phyloP scores from a whole-genome alignment of 495 filamentous ascomycete genomes.

The Staphylotrichum tortipilum region DNA sequence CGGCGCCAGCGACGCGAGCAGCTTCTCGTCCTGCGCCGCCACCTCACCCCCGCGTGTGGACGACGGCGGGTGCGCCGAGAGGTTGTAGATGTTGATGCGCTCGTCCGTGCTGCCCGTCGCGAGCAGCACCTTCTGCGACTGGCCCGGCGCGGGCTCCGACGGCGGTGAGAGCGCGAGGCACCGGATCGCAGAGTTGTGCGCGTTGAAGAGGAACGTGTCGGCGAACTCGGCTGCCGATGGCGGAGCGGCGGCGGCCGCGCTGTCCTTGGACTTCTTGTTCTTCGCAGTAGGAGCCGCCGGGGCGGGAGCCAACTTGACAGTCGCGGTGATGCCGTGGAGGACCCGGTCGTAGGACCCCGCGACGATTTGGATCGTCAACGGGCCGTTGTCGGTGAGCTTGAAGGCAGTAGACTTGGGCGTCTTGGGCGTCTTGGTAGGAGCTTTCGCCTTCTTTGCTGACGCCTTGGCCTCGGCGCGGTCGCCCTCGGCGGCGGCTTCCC shows the following conservation, averaged over 20 bases:
- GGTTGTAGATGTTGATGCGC: conserved; percentile 85
- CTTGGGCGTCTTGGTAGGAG: neutral
- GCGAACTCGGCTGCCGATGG: conserved; percentile 55
- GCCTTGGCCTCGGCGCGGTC: conserved; percentile 12
- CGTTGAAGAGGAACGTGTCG: conserved; percentile 93
- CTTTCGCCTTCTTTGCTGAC: conserved; percentile 35
- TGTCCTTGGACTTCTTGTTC: conserved; percentile 13
- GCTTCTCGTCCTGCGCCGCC: conserved; percentile 29
- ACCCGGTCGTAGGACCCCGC: conserved; percentile 92
- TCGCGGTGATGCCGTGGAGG: conserved; percentile 82
- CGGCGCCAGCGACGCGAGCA: conserved; percentile 52
- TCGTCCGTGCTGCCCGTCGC: conserved; percentile 89
- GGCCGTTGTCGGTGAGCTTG: conserved; percentile 22
- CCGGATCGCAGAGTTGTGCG: conserved; percentile 82
- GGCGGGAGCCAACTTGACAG: conserved; percentile 38
- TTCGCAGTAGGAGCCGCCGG: neutral
- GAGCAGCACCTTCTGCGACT: conserved; percentile 65
- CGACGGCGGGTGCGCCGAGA: conserved; percentile 63
- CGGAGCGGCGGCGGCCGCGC: neutral
- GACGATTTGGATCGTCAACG: conserved; percentile 70
- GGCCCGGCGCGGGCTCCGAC: conserved; percentile 48
- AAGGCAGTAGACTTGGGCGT: conserved; percentile 12
- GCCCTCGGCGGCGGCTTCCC: conserved; percentile 34
- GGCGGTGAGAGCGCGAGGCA: conserved; percentile 81
- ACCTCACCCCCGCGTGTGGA: conserved; percentile 28